phyloP scores from a whole-genome alignment of 1,284 basidiomycete genomes.

The Jaminaea rosea region DNA sequence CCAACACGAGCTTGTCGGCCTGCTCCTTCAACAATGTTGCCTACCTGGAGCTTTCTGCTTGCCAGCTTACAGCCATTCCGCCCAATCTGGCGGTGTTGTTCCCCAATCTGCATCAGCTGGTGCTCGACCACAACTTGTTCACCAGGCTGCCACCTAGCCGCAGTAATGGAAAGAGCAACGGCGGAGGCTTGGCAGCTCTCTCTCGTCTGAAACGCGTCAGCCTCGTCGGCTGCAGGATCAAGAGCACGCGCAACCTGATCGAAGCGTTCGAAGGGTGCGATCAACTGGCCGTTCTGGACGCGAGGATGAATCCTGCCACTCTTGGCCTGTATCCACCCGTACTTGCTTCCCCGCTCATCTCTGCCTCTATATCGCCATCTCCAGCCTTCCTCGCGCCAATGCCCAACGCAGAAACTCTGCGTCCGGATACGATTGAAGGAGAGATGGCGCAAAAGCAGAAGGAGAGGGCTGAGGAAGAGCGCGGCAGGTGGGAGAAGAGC shows the following conservation, averaged over 20 bases:
- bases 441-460: slow-evolving; percentile 7
- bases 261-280: slow-evolving; percentile 20
- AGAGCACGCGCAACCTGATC: slow-evolving; percentile 24
- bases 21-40: slow-evolving; percentile 76
- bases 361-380: not conserved
- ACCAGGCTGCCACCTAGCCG: slow-evolving; percentile 22
- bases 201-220: slow-evolving; percentile 33
- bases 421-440: slow-evolving; percentile 19
- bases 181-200: no score
- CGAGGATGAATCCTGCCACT: slow-evolving; percentile 40
- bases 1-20: not conserved
- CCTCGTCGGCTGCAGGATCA: slow-evolving; percentile 35
- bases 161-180: no score
- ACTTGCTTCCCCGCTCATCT: slow-evolving; percentile 6
- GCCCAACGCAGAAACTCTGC: slow-evolving; percentile 33
- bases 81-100: slow-evolving; percentile 58
- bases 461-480: slow-evolving; percentile 11
- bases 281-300: slow-evolving; percentile 36
- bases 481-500: slow-evolving; percentile 30
- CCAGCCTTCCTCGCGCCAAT: slow-evolving; percentile 24
- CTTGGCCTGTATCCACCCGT: slow-evolving; percentile 42
- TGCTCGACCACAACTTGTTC: slow-evolving; percentile 50
- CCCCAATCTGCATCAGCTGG: slow-evolving; percentile 83
- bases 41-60: slow-evolving; percentile 86
- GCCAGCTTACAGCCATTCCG: slow-evolving; percentile 70